phyloP scores from a whole-genome alignment of 164 flowering plant species.

The Akebia trifoliata region DNA sequence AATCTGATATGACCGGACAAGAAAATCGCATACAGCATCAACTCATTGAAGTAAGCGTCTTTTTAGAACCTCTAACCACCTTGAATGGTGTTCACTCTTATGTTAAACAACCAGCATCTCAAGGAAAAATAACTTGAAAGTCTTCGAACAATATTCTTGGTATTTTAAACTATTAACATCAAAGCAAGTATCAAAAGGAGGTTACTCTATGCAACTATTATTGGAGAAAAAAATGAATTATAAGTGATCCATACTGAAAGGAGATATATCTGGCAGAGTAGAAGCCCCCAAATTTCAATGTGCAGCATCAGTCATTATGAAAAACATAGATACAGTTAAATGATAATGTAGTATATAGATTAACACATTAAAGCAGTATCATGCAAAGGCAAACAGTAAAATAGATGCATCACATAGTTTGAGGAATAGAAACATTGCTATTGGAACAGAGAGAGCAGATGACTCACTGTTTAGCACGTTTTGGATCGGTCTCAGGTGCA shows the following conservation, averaged over 20 bases:
- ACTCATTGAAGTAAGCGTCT: too few species aligned
- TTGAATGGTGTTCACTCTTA: too few species aligned
- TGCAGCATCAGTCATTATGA: background rate
- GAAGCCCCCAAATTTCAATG: background rate
- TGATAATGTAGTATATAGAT: too few species aligned
- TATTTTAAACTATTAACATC: background rate
- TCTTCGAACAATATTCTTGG: background rate
- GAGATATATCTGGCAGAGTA: background rate
- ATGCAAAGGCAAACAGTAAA: background rate
- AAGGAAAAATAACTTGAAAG: background rate
- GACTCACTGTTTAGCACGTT: conserved; percentile 84
- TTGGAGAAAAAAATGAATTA: background rate
- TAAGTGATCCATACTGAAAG: background rate
- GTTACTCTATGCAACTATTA: background rate
- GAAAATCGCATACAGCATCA: too few species aligned
- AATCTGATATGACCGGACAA: too few species aligned
- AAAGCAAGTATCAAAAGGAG: background rate
- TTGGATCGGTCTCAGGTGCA: conserved; percentile 68
- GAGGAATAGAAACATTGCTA: background rate
- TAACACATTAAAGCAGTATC: background rate
- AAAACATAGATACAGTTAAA: too few species aligned
- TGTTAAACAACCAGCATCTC: too few species aligned
- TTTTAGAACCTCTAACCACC: too few species aligned
- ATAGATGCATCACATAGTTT: background rate
- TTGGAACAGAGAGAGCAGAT: background rate